These are phyloP conservation scores for Mrakiaceae sp. DNA, from an alignment of 1,284 basidiomycete genomes.

Conservation along the genomic window DNA sequence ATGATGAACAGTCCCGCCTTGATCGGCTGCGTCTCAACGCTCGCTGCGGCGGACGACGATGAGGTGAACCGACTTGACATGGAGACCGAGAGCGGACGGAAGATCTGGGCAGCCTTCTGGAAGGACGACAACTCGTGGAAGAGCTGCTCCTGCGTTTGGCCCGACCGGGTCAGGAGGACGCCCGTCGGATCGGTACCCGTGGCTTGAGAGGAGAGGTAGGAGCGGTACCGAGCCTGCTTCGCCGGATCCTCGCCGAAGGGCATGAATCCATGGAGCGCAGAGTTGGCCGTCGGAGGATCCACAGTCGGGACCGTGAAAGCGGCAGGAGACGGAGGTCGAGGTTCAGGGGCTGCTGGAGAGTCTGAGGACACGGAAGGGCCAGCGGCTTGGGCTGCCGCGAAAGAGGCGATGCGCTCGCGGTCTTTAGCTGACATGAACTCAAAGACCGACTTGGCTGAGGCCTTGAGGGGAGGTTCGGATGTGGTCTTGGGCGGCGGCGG, in stretches of 20 bases:
- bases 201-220: conserved; percentile 67
- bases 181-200: conserved; percentile 31
- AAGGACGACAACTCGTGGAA: conserved; percentile 74
- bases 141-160: conserved; percentile 37
- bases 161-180: conserved; percentile 33
- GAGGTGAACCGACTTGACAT: conserved; percentile 87
- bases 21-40: conserved; percentile 45
- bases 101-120: conserved; percentile 72
- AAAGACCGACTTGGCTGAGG: conserved; percentile 54
- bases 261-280: conserved; percentile 78
- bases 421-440: conserved; percentile 89
- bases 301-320: conserved; percentile 48
- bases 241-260: conserved; percentile 66
- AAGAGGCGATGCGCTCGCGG: conserved; percentile 63
- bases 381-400: conserved; percentile 35
- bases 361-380: conserved; percentile 2
- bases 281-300: conserved; percentile 67
- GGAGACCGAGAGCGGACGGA: conserved; percentile 80
- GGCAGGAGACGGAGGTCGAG: conserved; percentile 21
- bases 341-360: not conserved
- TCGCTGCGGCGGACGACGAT: conserved; percentile 42
- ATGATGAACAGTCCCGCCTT: conserved; percentile 61
- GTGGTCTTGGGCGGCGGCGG: conserved; percentile 39
- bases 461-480: conserved; percentile 45
- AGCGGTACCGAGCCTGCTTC: conserved; percentile 75